Conservation (phyloP, 176 grass and related monocot genomes). For the Carex littledalei region DNA sequence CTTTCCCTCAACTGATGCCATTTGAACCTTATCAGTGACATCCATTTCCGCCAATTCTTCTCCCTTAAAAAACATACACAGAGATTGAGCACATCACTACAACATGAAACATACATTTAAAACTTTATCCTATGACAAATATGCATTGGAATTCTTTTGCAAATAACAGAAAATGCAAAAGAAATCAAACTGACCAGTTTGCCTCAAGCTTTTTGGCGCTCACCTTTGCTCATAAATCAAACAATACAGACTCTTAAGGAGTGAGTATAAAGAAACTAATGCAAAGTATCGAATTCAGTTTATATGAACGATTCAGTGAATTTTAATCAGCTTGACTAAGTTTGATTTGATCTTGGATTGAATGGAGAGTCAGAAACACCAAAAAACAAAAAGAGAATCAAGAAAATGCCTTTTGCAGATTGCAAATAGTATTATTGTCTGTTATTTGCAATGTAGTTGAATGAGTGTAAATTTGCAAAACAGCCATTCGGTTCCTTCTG, state of each 20-base stretch:
- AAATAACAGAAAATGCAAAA: background rate
- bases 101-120: background rate
- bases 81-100: background rate
- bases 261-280: background rate
- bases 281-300: background rate
- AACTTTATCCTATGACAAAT: background rate
- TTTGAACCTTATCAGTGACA: slow-evolving; percentile 27
- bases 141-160: background rate
- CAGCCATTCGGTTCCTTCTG: background rate
- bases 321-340: background rate
- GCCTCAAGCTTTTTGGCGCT: background rate
- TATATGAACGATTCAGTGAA: background rate
- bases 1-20: slow-evolving; percentile 45
- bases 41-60: slow-evolving; percentile 35
- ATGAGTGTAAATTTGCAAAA: background rate
- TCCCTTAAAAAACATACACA: slow-evolving; percentile 36
- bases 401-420: background rate
- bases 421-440: background rate
- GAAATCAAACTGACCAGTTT: background rate
- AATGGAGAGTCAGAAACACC: background rate
- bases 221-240: background rate
- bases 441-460: background rate
- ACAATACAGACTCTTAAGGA: background rate
- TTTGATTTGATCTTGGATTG: background rate
- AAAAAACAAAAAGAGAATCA: background rate